Evolutionary conservation across 2,329 filamentous ascomycete genomes (phyloP).

Genomic region (Sordariomycetes sp.): DNA sequence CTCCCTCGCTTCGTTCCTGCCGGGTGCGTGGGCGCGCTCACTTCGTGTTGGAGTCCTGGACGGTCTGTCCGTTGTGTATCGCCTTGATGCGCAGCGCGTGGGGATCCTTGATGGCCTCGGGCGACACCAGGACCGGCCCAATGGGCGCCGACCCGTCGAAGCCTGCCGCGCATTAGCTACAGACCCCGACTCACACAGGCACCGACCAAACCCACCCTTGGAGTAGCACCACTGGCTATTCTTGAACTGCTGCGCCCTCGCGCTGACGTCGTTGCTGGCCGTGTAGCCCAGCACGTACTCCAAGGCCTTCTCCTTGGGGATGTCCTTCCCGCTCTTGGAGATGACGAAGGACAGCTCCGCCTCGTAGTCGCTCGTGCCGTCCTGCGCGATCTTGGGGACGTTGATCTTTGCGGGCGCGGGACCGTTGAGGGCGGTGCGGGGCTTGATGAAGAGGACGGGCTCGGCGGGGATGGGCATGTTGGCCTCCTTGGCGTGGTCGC

Average conservation of each 20-base stretch:
- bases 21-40: constrained; percentile 12
- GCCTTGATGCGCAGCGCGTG: constrained; percentile 42
- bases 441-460: constrained; percentile 56
- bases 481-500: constrained; percentile 56
- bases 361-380: constrained; percentile 53
- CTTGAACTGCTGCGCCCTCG: constrained; percentile 59
- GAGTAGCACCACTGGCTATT: constrained; percentile 59
- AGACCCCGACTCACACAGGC: neutral
- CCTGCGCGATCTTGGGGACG: constrained; percentile 51
- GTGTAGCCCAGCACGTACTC: constrained; percentile 63
- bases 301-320: constrained; percentile 52
- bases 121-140: constrained; percentile 56
- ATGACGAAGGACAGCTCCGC: constrained; percentile 67
- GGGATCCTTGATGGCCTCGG: constrained; percentile 39
- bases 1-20: neutral
- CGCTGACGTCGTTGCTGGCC: constrained; percentile 68
- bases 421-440: constrained; percentile 49
- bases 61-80: constrained; percentile 42
- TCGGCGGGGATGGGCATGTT: constrained; percentile 56
- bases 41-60: constrained; percentile 42
- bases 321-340: constrained; percentile 50
- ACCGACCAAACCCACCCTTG: constrained; percentile 29
- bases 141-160: constrained; percentile 67
- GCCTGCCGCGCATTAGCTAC: constrained; percentile 12
- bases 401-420: constrained; percentile 50